Evolutionary conservation across 306 rosid species (phyloP).

Genomic region (Ormosia semicastrata): DNA sequence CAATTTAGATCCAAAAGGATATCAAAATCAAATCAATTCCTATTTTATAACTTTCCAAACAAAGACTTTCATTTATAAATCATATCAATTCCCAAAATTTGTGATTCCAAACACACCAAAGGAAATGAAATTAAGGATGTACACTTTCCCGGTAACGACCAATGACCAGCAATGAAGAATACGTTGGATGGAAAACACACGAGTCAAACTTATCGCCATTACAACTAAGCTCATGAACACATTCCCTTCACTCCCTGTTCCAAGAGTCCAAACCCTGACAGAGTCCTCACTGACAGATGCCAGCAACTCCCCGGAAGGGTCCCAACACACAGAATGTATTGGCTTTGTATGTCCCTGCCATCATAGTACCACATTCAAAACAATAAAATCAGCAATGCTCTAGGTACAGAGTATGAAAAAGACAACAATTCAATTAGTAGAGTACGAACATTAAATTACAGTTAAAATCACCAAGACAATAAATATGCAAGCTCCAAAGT

Average conservation of each 20-base stretch:
- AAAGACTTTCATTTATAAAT: neutral
- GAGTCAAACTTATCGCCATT: too few species aligned
- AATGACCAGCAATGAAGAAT: too few species aligned
- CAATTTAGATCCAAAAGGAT: neutral
- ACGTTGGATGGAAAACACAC: too few species aligned
- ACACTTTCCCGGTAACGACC: too few species aligned
- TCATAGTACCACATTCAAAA: conserved; percentile 37
- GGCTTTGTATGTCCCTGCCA: conserved; percentile 82
- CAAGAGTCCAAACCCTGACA: too few species aligned
- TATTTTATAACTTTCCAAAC: neutral
- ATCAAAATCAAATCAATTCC: neutral
- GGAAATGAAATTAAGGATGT: too few species aligned
- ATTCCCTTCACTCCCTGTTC: too few species aligned
- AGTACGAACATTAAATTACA: neutral
- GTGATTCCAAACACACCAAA: neutral
- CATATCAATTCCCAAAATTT: neutral
- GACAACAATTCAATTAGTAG: neutral
- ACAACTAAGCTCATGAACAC: too few species aligned
- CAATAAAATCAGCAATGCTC: conserved; percentile 7
- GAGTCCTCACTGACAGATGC: too few species aligned
- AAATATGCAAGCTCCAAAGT: neutral
- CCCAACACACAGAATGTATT: conserved; percentile 82
- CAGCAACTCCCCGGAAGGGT: too few species aligned
- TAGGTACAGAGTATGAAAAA: neutral
- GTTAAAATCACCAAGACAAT: neutral